Evolutionary conservation across 2,329 filamentous ascomycete genomes (phyloP).

Genomic region (Epichloe festucae): DNA sequence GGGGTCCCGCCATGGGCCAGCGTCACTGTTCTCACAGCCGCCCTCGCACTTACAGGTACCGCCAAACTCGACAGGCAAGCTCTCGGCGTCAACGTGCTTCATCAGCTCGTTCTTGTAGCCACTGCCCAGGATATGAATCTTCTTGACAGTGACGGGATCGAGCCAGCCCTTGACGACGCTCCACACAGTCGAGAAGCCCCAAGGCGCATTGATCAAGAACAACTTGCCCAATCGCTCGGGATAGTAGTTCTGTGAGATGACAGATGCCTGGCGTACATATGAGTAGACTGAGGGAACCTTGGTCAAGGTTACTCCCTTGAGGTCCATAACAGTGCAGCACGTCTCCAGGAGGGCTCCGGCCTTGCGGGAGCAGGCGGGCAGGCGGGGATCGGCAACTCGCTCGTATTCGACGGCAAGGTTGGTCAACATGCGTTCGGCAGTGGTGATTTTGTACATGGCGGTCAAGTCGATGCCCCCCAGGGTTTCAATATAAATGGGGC

Average conservation of each 20-base stretch:
- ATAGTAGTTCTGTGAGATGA: conserved; percentile 97
- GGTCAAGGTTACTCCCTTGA: conserved; percentile 80
- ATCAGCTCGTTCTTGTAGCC: conserved; percentile 77
- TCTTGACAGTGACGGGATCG: conserved; percentile 89
- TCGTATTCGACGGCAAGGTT: conserved; percentile 98
- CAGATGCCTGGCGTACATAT: conserved; percentile 75
- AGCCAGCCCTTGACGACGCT: conserved; percentile 82
- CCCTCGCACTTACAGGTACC: conserved; percentile 70
- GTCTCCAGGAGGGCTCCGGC: conserved; percentile 83
- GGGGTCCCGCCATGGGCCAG: conserved; percentile 68
- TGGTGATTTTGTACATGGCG: conserved; percentile 87
- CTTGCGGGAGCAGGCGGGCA: conserved; percentile 93
- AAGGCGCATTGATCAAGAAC: conserved; percentile 96
- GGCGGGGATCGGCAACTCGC: conserved; percentile 80
- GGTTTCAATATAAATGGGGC: conserved; percentile 94
- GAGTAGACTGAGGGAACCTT: conserved; percentile 75
- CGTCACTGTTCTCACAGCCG: conserved; percentile 77
- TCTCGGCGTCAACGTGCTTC: conserved; percentile 75
- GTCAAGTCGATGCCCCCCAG: conserved; percentile 84
- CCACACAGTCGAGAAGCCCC: conserved; percentile 86
- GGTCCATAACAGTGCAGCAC: conserved; percentile 95
- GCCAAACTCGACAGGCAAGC: conserved; percentile 76
- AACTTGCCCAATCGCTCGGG: conserved; percentile 91
- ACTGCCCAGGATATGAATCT: conserved; percentile 81
- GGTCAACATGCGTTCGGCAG: conserved; percentile 82